Evolutionary conservation across 129 eudicot genomes (phyloP).

Genomic region (Mikania micrantha): DNA sequence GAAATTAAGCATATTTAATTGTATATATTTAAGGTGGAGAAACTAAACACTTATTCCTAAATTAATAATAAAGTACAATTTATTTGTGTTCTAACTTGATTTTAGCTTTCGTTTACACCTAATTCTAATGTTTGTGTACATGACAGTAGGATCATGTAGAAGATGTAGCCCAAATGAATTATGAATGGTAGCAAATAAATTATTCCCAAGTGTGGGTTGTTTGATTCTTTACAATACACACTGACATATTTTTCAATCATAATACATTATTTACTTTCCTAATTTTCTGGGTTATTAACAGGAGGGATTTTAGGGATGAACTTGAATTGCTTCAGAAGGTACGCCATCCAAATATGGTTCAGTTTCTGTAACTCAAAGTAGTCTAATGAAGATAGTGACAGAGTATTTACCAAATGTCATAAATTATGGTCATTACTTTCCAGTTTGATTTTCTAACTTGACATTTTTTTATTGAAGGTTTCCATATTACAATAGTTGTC

Average conservation of each 20-base stretch:
- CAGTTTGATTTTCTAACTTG: not conserved
- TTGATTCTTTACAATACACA: conserved; percentile 3
- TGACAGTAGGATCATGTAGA: too few relatives aligned
- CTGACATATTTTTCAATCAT: not conserved
- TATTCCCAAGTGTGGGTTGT: conserved; percentile 93
- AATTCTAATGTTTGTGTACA: too few relatives aligned
- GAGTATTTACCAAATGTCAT: conserved; percentile 86
- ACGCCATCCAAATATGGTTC: conserved; percentile 98
- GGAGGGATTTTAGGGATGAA: conserved; percentile 89
- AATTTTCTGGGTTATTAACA: conserved; percentile 17
- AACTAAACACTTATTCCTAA: too few relatives aligned
- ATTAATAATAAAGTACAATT: too few relatives aligned
- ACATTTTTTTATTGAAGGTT: not conserved
- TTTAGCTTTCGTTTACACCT: too few relatives aligned
- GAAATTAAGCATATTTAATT: too few relatives aligned
- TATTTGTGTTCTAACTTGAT: too few relatives aligned
- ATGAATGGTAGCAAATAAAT: too few relatives aligned
- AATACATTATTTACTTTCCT: not conserved
- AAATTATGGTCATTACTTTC: conserved; percentile 4
- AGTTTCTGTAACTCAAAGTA: conserved; percentile 95
- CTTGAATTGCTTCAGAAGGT: conserved; percentile 85
- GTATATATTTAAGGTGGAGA: too few relatives aligned
- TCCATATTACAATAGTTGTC: not conserved
- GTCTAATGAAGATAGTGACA: conserved; percentile 99
- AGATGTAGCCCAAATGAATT: too few relatives aligned